Base-by-base conservation (phyloP, 1,284 basidiomycete genomes). In the Stereum hirsutum region DNA sequence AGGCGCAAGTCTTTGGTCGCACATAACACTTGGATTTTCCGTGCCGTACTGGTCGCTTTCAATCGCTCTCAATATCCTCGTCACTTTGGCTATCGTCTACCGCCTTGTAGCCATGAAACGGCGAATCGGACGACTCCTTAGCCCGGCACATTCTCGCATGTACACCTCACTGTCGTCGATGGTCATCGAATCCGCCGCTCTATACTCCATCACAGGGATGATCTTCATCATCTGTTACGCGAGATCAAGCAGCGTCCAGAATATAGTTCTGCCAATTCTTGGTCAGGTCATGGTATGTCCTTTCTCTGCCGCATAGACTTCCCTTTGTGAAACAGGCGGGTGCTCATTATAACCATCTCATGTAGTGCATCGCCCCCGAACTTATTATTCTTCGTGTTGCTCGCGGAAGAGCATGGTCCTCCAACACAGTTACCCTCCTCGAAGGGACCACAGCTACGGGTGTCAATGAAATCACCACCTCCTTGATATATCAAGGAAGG, bases 21-120 rank as follows among this genome's bases (percentile, higher is more conserved):
- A n/a, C n/a, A 21, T 33, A 5, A 21, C 28, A n/a, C 10, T 33
- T n/a, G 30, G 34, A 46, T 52, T 27, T 35, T 49, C 46, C 4
- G 42, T 56, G 19, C 43, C 54, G 5, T 57, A 52, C 39, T 51
- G 48, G 45, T 46, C 49, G 15, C 50, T 55, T 14, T 56, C 55
- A 4, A 42, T 53, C 20, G 42, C 45, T 1, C 42, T 54, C 23
- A 57, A 55, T 46, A 42, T 57, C 27, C 42, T 56, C 35, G 35
- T 55, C 31, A 57, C 56, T 10, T 33, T 49, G 7, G 38, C 51
- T 39, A 56, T 57, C 43, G 48, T 46, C 14, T 46, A 7, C 1
- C 46, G 45, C 20, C 47, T 54, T 11, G 33, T 49, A 3, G 38
- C n/a, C n/a, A n/a, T n/a, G n/a, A n/a, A 28, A 21, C 33, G 41